phyloP scores from a whole-genome alignment of 2,329 filamentous ascomycete species.

The Sclerotinia sclerotiorum region DNA sequence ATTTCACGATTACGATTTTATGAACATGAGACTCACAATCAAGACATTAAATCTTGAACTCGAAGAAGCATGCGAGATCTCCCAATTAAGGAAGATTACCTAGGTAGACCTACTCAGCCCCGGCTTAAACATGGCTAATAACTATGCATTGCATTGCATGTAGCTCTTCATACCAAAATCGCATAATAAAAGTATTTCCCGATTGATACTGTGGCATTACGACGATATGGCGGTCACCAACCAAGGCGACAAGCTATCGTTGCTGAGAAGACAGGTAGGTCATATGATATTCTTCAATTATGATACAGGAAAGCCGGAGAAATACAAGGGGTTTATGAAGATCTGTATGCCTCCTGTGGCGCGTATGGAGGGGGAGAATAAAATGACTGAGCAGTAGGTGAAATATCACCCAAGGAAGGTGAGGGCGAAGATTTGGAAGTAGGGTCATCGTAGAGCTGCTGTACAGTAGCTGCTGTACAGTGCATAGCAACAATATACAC shows the following conservation, averaged over 20 bases:
- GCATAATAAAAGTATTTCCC: background rate
- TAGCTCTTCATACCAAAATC: background rate
- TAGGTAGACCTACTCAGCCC: background rate
- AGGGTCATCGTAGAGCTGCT: background rate
- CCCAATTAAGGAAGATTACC: background rate
- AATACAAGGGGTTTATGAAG: background rate
- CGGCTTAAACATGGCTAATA: background rate
- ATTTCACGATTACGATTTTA: slow-evolving; percentile 3
- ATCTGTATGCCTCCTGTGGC: background rate
- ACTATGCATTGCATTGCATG: no score
- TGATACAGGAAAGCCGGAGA: background rate
- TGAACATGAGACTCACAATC: slow-evolving; percentile 3
- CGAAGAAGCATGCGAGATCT: background rate
- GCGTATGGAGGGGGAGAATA: background rate
- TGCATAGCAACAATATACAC: background rate
- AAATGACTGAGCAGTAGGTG: slow-evolving; percentile 1
- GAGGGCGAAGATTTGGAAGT: background rate
- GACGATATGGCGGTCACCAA: background rate
- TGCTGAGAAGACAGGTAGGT: background rate
- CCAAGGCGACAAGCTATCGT: background rate
- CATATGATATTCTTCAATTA: background rate
- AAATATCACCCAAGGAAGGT: background rate
- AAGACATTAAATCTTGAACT: background rate
- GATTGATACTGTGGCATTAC: background rate
- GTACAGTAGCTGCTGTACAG: background rate